Evolutionary conservation across 1,284 basidiomycete species (phyloP).

Genomic region (Moesziomyces globuligerus): DNA sequence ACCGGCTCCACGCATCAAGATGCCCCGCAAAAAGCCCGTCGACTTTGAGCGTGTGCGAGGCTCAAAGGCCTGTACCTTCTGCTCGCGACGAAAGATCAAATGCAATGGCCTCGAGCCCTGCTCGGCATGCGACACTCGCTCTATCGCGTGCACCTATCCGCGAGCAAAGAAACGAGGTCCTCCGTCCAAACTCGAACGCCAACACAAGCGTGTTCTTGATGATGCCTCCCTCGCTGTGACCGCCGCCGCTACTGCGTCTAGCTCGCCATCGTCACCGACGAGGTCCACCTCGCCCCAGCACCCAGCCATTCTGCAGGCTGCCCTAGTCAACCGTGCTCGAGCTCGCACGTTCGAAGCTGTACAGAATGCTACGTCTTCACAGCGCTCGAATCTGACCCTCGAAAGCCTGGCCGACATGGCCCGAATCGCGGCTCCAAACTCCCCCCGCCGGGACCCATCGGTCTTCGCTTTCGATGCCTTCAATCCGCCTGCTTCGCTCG

Average conservation of each 20-base stretch:
- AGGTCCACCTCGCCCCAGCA: neutral
- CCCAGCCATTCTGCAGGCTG: no score
- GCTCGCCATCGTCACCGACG: neutral
- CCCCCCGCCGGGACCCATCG: neutral
- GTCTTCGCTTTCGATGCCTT: neutral
- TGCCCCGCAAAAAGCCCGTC: slow-evolving; percentile 10
- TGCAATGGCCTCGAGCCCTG: slow-evolving; percentile 14
- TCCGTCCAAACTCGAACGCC: slow-evolving; percentile 5
- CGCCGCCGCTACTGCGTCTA: neutral
- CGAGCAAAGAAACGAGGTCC: slow-evolving; percentile 18
- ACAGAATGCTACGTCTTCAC: neutral
- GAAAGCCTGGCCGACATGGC: neutral
- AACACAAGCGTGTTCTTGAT: neutral
- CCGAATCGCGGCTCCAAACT: neutral
- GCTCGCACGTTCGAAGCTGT: neutral
- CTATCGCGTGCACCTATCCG: slow-evolving; percentile 2
- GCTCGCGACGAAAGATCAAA: slow-evolving; percentile 19
- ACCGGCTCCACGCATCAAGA: neutral
- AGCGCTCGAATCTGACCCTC: neutral
- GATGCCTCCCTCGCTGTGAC: no score
- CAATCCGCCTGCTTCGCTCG: neutral
- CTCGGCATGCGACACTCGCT: slow-evolving; percentile 2
- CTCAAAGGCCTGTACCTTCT: slow-evolving; percentile 18
- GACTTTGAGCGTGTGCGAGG: slow-evolving; percentile 15
- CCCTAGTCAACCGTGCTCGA: neutral